Evolutionary conservation across 2,329 filamentous ascomycete genomes (phyloP).

Genomic region (Botryotinia calthae): DNA sequence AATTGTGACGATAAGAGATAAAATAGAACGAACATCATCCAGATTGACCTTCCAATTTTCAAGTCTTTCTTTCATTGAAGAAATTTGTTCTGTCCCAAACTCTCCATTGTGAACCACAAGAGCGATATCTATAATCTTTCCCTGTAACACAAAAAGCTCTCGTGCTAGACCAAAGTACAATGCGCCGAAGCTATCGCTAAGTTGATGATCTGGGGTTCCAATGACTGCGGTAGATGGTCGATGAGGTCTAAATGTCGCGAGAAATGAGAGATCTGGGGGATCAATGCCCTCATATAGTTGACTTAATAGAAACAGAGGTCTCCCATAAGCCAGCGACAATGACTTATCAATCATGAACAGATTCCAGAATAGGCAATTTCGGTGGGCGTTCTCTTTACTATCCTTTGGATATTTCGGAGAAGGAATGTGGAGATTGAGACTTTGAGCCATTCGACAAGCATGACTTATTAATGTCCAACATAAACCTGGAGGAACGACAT

Average conservation of each 20-base stretch:
- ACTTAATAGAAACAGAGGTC: conserved; percentile 20
- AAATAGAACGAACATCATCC: background rate
- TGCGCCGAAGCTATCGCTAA: conserved; percentile 16
- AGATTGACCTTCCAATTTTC: background rate
- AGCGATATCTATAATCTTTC: conserved; percentile 21
- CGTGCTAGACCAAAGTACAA: conserved; percentile 19
- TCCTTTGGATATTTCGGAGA: conserved; percentile 1
- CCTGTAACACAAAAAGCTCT: conserved; percentile 21
- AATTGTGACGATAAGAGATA: background rate
- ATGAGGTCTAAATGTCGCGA: conserved; percentile 18
- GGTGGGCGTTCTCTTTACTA: conserved; percentile 15
- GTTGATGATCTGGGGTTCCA: background rate
- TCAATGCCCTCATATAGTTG: conserved; percentile 23
- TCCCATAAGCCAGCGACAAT: conserved; percentile 24
- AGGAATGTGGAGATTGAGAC: conserved; percentile 22
- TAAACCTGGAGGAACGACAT: conserved; percentile 23
- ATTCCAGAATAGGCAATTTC: conserved; percentile 25
- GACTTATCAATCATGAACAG: conserved; percentile 25
- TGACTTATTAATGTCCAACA: conserved; percentile 25
- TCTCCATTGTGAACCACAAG: conserved; percentile 1
- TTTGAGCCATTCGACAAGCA: conserved; percentile 26
- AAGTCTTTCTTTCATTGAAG: background rate
- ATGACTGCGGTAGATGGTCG: background rate
- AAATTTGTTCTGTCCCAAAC: background rate
- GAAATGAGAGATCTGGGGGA: conserved; percentile 13